Percentiles rank a stretch among this genome's conserved stretches.
Evolutionary conservation across 805 yeast genomes (phyloP).

Genomic region (Ogataea nitratoaversa): DNA sequence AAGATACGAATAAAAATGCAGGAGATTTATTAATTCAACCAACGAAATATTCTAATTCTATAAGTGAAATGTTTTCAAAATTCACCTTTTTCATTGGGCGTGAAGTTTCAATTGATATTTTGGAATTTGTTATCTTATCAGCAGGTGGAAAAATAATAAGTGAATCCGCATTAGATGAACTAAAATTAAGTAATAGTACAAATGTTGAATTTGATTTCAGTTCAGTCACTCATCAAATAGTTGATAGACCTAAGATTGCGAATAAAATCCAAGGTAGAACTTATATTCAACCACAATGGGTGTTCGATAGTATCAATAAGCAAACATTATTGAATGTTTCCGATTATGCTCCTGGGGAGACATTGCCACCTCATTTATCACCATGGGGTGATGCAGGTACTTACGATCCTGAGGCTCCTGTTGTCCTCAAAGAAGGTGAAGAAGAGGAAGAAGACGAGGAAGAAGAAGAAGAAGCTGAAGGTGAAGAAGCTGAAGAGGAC

Average conservation of each 20-base stretch:
- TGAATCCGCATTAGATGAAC: slow-evolving; percentile 83
- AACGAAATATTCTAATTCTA: slow-evolving; percentile 48
- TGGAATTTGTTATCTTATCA: slow-evolving; percentile 82
- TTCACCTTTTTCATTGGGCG: slow-evolving; percentile 87
- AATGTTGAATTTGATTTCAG: slow-evolving; percentile 51
- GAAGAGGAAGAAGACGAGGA: slow-evolving; percentile 43
- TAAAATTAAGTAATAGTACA: slow-evolving; percentile 43
- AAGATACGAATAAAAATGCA: slow-evolving; percentile 53
- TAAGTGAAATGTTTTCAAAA: slow-evolving; percentile 63
- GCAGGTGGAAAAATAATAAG: slow-evolving; percentile 84
- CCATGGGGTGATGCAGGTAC: slow-evolving; percentile 98
- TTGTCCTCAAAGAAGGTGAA: slow-evolving; percentile 38
- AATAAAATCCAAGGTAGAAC: slow-evolving; percentile 86
- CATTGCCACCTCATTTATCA: slow-evolving; percentile 92
- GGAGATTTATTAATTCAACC: slow-evolving; percentile 80
- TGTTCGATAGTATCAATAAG: slow-evolving; percentile 86
- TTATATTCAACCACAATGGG: slow-evolving; percentile 97
- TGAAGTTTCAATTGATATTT: slow-evolving; percentile 88
- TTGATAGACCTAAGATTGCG: slow-evolving; percentile 81
- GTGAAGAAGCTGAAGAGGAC: slow-evolving; percentile 49
- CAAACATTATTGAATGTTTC: slow-evolving; percentile 70
- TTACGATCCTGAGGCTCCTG: slow-evolving; percentile 73
- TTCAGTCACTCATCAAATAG: slow-evolving; percentile 85
- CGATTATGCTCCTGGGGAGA: slow-evolving; percentile 88
- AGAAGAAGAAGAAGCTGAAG: slow-evolving; percentile 48